Percentiles rank a stretch among this genome's conserved stretches.
Evolutionary conservation across 495 filamentous ascomycete genomes (phyloP).

Genomic region (Penicillium psychrofluorescens): DNA sequence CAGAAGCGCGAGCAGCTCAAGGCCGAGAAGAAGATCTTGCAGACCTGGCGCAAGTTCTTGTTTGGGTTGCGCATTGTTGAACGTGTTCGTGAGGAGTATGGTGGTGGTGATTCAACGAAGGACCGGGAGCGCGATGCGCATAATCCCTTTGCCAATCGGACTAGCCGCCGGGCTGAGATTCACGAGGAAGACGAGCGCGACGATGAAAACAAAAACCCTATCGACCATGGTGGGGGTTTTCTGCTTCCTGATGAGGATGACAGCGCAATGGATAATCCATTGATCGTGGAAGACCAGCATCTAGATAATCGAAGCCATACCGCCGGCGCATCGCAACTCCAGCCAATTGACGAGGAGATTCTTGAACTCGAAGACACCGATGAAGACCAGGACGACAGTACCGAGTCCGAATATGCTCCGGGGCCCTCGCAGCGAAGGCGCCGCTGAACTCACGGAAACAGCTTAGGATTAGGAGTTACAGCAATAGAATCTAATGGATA

Average conservation of each 20-base stretch:
- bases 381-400: too few species aligned
- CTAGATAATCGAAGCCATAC: conserved; percentile 3
- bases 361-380: too few species aligned
- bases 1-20: conserved; percentile 76
- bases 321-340: conserved; percentile 1
- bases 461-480: too few species aligned
- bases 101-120: conserved; percentile 40
- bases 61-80: conserved; percentile 78
- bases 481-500: too few species aligned
- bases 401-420: too few species aligned
- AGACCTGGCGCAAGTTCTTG: conserved; percentile 79
- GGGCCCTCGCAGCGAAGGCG: too few species aligned
- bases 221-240: conserved; percentile 31
- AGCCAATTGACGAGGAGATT: too few species aligned
- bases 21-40: conserved; percentile 63
- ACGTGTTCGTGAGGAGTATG: conserved; percentile 74
- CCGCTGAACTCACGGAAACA: too few species aligned
- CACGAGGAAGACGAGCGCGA: not conserved
- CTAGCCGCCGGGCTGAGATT: conserved; percentile 1
- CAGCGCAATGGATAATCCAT: conserved; percentile 16
- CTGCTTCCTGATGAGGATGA: conserved; percentile 26
- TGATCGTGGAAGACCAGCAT: conserved; percentile 22
- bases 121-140: conserved; percentile 24
- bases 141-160: conserved; percentile 31
- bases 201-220: conserved; percentile 4